These are phyloP conservation scores for Pezicula carpinea DNA, from an alignment of 2,329 filamentous ascomycete genomes.

Conservation along the genomic window DNA sequence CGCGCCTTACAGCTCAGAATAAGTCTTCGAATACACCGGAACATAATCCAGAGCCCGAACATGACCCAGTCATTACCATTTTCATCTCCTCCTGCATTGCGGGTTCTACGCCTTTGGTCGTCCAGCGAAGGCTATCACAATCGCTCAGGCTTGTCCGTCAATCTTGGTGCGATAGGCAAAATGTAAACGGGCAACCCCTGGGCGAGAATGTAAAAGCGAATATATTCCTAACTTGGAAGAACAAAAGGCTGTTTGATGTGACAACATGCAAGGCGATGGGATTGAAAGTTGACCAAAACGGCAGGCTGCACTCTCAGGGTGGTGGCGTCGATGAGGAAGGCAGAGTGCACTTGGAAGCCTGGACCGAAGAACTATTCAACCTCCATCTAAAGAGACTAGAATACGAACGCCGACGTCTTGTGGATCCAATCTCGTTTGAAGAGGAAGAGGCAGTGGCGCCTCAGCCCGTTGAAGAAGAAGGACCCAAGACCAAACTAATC, in stretches of 20 bases:
- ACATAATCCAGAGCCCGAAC: background rate
- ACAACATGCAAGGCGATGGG: slow-evolving; percentile 68
- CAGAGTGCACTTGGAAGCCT: slow-evolving; percentile 71
- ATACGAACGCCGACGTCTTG: slow-evolving; percentile 4
- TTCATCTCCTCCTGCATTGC: slow-evolving; percentile 65
- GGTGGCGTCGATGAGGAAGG: slow-evolving; percentile 44
- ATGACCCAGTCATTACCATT: slow-evolving; percentile 53
- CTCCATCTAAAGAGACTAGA: slow-evolving; percentile 22
- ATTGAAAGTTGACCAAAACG: slow-evolving; percentile 42
- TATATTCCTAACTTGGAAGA: slow-evolving; percentile 77
- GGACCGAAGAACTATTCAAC: slow-evolving; percentile 61
- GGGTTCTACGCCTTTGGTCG: slow-evolving; percentile 53
- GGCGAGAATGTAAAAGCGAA: slow-evolving; percentile 39
- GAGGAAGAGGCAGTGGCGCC: slow-evolving; percentile 15
- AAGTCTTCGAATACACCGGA: slow-evolving; percentile 11
- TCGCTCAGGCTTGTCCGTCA: slow-evolving; percentile 61
- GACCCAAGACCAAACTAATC: slow-evolving; percentile 43
- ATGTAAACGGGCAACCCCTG: slow-evolving; percentile 35
- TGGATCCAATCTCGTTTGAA: background rate
- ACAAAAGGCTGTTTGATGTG: slow-evolving; percentile 66
- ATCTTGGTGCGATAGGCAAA: slow-evolving; percentile 65
- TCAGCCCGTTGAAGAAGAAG: slow-evolving; percentile 15
- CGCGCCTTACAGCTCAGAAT: background rate
- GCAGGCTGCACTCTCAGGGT: slow-evolving; percentile 21
- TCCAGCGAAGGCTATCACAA: slow-evolving; percentile 64